Conservation (phyloP, 2,329 filamentous ascomycete genomes). For the Ophiocordyceps australis region DNA sequence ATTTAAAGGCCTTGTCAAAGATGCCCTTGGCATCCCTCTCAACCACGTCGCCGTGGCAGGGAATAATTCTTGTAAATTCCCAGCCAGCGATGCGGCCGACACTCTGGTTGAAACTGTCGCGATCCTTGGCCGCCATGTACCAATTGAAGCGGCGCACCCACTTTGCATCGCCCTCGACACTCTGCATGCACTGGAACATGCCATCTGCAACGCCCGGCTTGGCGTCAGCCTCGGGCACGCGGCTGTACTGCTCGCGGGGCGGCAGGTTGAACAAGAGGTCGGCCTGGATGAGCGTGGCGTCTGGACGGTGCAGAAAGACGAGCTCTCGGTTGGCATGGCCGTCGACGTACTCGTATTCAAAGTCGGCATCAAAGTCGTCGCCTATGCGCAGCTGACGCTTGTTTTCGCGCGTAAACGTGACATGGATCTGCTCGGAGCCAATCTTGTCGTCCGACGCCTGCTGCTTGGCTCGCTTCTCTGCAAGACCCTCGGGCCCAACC, state of each 20-base stretch:
- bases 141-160: constrained; percentile 70
- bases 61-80: constrained; percentile 74
- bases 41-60: constrained; percentile 86
- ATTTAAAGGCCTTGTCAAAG: constrained; percentile 64
- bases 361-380: constrained; percentile 71
- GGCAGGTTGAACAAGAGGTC: constrained; percentile 90
- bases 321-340: constrained; percentile 72
- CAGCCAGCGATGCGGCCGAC: constrained; percentile 52
- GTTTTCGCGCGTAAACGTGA: constrained; percentile 46
- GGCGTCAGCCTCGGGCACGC: constrained; percentile 22
- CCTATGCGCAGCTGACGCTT: constrained; percentile 36
- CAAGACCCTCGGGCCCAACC: constrained; percentile 66
- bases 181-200: constrained; percentile 35
- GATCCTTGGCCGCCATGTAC: constrained; percentile 51
- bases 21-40: constrained; percentile 54
- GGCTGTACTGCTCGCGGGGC: constrained; percentile 72
- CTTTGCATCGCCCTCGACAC: constrained; percentile 43
- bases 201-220: constrained; percentile 19
- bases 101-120: constrained; percentile 51
- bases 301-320: constrained; percentile 69
- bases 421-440: constrained; percentile 37
- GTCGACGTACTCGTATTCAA: constrained; percentile 70
- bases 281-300: constrained; percentile 65
- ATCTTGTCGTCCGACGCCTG: constrained; percentile 26
- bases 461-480: constrained; percentile 56